phyloP scores from a whole-genome alignment of 257 asterid species.

The Orobanche coerulescens region DNA sequence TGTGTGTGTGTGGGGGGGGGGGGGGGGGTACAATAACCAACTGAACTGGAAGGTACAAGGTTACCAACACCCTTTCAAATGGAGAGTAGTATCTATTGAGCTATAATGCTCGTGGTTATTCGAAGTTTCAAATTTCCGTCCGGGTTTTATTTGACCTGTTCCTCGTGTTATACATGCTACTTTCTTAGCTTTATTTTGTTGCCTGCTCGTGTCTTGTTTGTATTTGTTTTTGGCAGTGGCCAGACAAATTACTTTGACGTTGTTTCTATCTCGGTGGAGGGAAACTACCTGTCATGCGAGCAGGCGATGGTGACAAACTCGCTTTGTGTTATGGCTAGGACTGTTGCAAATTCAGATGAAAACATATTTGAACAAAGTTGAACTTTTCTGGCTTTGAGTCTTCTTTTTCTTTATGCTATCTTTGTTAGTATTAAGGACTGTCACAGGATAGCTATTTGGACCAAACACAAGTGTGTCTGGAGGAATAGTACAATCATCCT shows the following conservation, averaged over 20 bases:
- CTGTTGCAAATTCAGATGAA: slow-evolving; percentile 12
- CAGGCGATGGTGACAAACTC: slow-evolving; percentile 6
- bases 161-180: background rate
- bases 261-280: slow-evolving; percentile 12
- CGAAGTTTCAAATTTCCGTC: no score
- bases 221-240: slow-evolving; percentile 18
- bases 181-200: background rate
- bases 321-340: background rate
- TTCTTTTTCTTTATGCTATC: background rate
- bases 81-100: no score
- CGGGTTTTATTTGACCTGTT: background rate
- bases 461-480: slow-evolving; percentile 55
- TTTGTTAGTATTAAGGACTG: slow-evolving; percentile 12
- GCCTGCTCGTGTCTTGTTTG: background rate
- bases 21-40: no score
- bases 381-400: background rate
- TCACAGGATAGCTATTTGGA: slow-evolving; percentile 35
- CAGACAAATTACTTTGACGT: background rate
- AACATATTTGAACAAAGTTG: background rate
- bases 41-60: no score
- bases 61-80: no score
- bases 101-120: no score
- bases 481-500: slow-evolving; percentile 66
- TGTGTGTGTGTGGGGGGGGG: no score
- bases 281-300: slow-evolving; percentile 4